Percentiles rank a stretch among this genome's conserved stretches.
These are phyloP conservation scores for Eucalyptus rudis DNA, from an alignment of 345 rosid genomes.

Conservation along the genomic window DNA sequence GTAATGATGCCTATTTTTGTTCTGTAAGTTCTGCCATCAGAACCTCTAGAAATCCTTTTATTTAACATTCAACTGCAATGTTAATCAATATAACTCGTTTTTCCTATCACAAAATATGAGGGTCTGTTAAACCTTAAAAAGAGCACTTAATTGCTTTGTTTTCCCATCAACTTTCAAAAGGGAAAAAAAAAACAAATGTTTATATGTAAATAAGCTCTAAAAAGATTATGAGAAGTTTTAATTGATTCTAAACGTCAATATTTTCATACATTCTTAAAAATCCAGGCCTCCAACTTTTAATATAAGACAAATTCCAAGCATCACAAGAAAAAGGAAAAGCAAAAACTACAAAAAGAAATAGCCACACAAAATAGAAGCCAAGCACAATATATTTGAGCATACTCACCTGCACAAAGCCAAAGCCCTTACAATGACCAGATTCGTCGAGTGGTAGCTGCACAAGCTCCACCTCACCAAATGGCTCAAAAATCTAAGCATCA, in stretches of 20 bases:
- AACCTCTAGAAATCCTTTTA: not conserved
- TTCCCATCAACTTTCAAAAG: not conserved
- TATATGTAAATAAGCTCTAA: not conserved
- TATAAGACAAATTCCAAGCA: not conserved
- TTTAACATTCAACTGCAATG: not conserved
- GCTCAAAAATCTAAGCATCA: conserved; percentile 70
- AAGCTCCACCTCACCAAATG: conserved; percentile 91
- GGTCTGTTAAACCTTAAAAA: not conserved
- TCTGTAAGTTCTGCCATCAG: not conserved
- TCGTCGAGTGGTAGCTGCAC: conserved; percentile 93
- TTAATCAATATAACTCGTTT: not conserved
- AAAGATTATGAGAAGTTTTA: not conserved
- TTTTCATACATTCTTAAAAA: not conserved
- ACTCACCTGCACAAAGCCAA: conserved; percentile 94
- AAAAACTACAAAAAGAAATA: not conserved
- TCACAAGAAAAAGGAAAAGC: not conserved
- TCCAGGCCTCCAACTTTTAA: not conserved
- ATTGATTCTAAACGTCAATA: not conserved
- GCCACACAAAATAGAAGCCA: not conserved
- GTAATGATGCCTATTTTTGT: not conserved
- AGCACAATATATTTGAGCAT: not conserved
- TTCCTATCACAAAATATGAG: not conserved
- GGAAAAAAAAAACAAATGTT: not conserved
- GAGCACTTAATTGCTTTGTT: not conserved
- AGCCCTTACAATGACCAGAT: conserved; percentile 85